Evolutionary conservation across 768 basidiomycete genomes (phyloP), one percentile per base, ranked within the genome.

Genomic region (Cyclocybe cylindracea): DNA sequence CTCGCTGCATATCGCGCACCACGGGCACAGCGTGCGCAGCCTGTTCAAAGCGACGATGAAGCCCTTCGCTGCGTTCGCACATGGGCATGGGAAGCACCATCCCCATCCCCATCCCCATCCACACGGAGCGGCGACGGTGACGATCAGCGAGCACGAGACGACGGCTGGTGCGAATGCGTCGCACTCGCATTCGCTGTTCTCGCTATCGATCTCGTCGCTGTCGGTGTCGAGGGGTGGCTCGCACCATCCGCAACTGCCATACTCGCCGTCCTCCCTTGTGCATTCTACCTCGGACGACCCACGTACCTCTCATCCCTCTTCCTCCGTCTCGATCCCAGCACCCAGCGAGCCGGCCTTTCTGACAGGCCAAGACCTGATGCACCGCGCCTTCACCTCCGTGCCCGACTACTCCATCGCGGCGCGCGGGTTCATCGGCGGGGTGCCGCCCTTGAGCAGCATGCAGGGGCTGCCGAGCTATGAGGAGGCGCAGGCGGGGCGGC

Each of bases 361-460:
- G 10, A 34, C 54, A 34, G 66, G 63, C 1, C 64, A 64, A 10
- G 62, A 67, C 57, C 56, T 82, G 55, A 70, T 87, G 52, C 82
- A 83, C 57, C 78, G 85, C 18, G 82, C 83, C 41, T 86, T 83
- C 61, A 89, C 80, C 57, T 83, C 78, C 73, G 90, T 97, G 13
- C 96, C 96, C 1, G 84, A 90, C 58, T 98, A 98, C 67, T 79
- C 79, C 16, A 78, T 91, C 41, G 92, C 95, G 2, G 84, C 87
- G 55, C 76, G 88, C 10, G 94, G 94, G 5, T 96, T 95, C 69
- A 78, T 95, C 24, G 94, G 94, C 6, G 94, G 94, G 4, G 86
- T 95, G 14, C 85, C 89, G 9, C 94, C 96, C 11, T 68, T 94
- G 62, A 78, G 78, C 61, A 87, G 88, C 60, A 77, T 87, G 74